These are phyloP conservation scores for Ceraceosorus bombacis DNA, from an alignment of 1,284 basidiomycete species.

Conservation along the genomic window DNA sequence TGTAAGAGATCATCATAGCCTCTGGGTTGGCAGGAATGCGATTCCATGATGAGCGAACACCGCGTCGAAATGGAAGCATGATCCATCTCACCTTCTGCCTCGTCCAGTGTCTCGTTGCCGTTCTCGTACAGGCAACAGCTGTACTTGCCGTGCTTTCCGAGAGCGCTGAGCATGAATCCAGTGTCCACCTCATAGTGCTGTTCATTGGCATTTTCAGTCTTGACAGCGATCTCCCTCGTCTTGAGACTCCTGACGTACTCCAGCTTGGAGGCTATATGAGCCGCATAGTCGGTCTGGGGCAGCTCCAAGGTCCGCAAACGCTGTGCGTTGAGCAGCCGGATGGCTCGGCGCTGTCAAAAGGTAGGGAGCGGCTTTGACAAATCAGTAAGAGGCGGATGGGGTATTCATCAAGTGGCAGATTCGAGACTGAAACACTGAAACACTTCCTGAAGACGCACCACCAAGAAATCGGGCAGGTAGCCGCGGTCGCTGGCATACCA, in stretches of 20 bases:
- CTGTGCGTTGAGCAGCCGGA: conserved; percentile 59
- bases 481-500: conserved; percentile 17
- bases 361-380: conserved; percentile 27
- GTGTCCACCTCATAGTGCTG: conserved; percentile 66
- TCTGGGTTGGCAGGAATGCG: conserved; percentile 9
- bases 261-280: conserved; percentile 63
- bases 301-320: conserved; percentile 57
- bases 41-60: neutral
- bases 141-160: conserved; percentile 37
- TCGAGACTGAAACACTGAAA: neutral
- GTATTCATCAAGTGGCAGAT: neutral
- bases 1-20: conserved; percentile 64
- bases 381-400: neutral
- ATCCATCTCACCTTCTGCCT: conserved; percentile 56
- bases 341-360: conserved; percentile 54
- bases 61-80: neutral
- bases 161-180: conserved; percentile 35
- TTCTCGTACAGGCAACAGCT: conserved; percentile 63
- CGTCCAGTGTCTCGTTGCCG: conserved; percentile 60
- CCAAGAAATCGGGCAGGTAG: conserved; percentile 56
- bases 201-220: conserved; percentile 66
- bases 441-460: neutral
- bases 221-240: conserved; percentile 59
- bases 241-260: conserved; percentile 50
- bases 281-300: conserved; percentile 58